Evolutionary conservation across 2,329 filamentous ascomycete species (phyloP).

Genomic region (Alternaria sp.): DNA sequence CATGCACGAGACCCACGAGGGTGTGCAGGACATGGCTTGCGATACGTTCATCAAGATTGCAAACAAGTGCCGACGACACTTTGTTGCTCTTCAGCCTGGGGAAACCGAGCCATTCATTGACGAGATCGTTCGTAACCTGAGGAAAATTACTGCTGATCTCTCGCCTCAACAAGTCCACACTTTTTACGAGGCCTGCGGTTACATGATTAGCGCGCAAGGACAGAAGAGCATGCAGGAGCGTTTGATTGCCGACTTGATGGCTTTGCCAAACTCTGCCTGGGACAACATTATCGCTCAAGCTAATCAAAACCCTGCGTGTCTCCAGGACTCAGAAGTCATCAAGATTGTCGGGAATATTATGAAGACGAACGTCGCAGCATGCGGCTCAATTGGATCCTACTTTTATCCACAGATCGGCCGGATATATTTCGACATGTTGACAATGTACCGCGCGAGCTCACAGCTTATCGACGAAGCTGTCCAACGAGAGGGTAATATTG

Average conservation of each 20-base stretch:
- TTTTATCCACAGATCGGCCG: slow-evolving; percentile 98
- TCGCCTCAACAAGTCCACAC: slow-evolving; percentile 98
- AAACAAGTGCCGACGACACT: slow-evolving; percentile 96
- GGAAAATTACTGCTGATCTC: slow-evolving; percentile 94
- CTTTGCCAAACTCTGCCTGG: slow-evolving; percentile 92
- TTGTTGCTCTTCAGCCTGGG: slow-evolving; percentile 93
- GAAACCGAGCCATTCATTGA: slow-evolving; percentile 98
- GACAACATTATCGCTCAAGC: slow-evolving; percentile 92
- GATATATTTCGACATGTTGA: slow-evolving; percentile 98
- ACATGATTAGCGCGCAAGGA: slow-evolving; percentile 98
- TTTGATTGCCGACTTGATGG: slow-evolving; percentile 90
- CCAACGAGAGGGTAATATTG: slow-evolving; percentile 87
- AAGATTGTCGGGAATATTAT: slow-evolving; percentile 99
- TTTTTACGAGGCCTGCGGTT: slow-evolving; percentile 98
- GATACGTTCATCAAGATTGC: slow-evolving; percentile 99
- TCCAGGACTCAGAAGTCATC: slow-evolving; percentile 94
- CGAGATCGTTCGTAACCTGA: slow-evolving; percentile 94
- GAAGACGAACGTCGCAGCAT: slow-evolving; percentile 99
- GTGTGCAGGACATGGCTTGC: slow-evolving; percentile 99
- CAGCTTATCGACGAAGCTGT: slow-evolving; percentile 94
- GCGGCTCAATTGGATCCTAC: slow-evolving; percentile 93
- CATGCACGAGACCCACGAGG: slow-evolving; percentile 99
- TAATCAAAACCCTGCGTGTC: slow-evolving; percentile 81
- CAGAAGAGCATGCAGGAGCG: slow-evolving; percentile 95
- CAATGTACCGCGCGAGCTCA: slow-evolving; percentile 99